Evolutionary conservation across 768 basidiomycete species (phyloP), one percentile per base, ranked within the genome.

Genomic region (Crassisporium funariophilum): DNA sequence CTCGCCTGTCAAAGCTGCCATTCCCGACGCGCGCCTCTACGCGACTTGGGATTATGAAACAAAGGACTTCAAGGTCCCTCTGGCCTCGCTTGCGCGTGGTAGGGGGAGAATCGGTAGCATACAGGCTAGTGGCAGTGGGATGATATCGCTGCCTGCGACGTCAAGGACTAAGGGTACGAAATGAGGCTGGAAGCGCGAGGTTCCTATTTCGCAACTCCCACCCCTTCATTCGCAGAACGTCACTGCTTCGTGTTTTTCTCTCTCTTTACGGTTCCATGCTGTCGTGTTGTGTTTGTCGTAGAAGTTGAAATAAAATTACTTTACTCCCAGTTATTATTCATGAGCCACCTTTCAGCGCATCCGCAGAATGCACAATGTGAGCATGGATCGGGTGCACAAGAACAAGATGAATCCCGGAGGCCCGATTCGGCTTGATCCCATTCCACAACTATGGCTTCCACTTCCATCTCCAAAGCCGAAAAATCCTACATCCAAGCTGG

Each of bases 401-500:
- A n/a, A n/a, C n/a, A n/a, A n/a, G n/a, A n/a, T n/a, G n/a, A n/a
- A n/a, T n/a, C n/a, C n/a, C n/a, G n/a, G n/a, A n/a, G n/a, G n/a
- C n/a, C n/a, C n/a, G 7, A 40, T 31, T 31, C 5, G 29, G 17
- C 8, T 39, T 31, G 3, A 29, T 50, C 50, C 49, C 52, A 45
- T 38, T 50, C 46, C 12, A 40, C 46, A 35, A 50, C 38, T 47
- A 67, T 68, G 66, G 44, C 63, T 41, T 64, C 72, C 43, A 64
- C 63, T 52, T 68, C 68, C 15, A 65, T 84, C 44, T 91, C 90
- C 34, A 91, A 91, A 55, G 80, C 90, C 0, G 91, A 93, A 68
- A 79, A 79, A 55, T 80, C 89, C 3, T 92, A 86, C 58, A 84
- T 90, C 23, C 79, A 82, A 53, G 64, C 81, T 7, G 84, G 88